Evolutionary conservation across 2,329 filamentous ascomycete genomes (phyloP), one percentile per base, ranked within the genome.

Genomic region (Phaeosphaeria sp.): DNA sequence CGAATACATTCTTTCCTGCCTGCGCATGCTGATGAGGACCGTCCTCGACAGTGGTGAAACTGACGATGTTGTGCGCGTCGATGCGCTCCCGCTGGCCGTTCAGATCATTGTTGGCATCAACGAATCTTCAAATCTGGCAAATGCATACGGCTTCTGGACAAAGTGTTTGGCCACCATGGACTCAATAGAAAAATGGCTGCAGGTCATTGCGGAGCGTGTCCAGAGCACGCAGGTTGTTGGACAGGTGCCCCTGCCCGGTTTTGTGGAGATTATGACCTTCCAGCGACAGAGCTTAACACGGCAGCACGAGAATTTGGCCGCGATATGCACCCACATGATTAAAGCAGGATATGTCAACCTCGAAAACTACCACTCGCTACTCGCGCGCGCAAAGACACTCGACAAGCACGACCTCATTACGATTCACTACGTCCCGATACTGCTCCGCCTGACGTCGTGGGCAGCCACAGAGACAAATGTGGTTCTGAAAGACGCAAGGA

Each of bases 241-340:
- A 3, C 87, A 90, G 63, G 81, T 81, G 6, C 83, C 84, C 23
- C 78, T 84, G 46, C 83, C 84, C 10, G 90, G 93, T 64, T 83
- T 89, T 55, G 83, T 89, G 64, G 91, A 96, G 72, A 90, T 89
- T 3, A 85, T 96, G 60, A 89, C 93, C 66, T 91, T 91, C 69
- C 91, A 96, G 68, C 87, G 90, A 46, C 81, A 87, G 64, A 96
- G 92, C 70, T 83, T 99, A 51, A 87, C 90, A 21, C 89, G 92
- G 70, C 94, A 99, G 76, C 96, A 99, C 73, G 94, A 99, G 73
- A 87, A 90, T 17, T 81, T 99, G 17, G 89, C 90, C 13, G 85
- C 92, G n/a, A 90, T 97, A 52, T 80, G 96, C 51, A 89, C 88
- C 60, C 88, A 90, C 59, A 85, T 95, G 54, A 86, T 97, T 60